A percentile compares a stretch with the other conserved stretches of the same genome.
These are phyloP conservation scores for Penicillium sp. DNA, from an alignment of 2,329 filamentous ascomycete genomes.

Conservation along the genomic window DNA sequence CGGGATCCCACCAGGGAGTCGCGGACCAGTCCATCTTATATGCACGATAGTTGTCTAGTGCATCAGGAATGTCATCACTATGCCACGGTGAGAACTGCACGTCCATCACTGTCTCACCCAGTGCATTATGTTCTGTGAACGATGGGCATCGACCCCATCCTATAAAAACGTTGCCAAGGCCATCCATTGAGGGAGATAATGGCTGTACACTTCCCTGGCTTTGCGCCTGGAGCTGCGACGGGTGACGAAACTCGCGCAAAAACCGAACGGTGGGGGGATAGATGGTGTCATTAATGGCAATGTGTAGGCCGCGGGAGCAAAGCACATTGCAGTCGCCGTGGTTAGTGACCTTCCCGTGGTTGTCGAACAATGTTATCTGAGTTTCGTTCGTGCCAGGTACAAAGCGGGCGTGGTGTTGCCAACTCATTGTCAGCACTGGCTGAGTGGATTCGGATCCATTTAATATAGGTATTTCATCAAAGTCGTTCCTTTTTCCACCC, in stretches of 20 bases:
- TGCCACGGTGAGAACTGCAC: slow-evolving; percentile 19
- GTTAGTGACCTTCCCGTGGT: slow-evolving; percentile 7
- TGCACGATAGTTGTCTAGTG: slow-evolving; percentile 15
- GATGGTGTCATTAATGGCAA: slow-evolving; percentile 8
- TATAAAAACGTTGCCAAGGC: slow-evolving; percentile 12
- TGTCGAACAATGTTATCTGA: slow-evolving; percentile 15
- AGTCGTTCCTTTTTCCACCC: background rate
- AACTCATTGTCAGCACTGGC: slow-evolving; percentile 3
- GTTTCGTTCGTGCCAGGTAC: slow-evolving; percentile 13
- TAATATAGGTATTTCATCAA: background rate
- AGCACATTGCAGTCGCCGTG: slow-evolving; percentile 6
- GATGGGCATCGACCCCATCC: slow-evolving; percentile 16
- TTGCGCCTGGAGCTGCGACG: slow-evolving; percentile 13
- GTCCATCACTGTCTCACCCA: slow-evolving; percentile 10
- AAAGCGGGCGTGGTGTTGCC: slow-evolving; percentile 18
- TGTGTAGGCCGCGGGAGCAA: slow-evolving; percentile 11
- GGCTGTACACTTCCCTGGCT: slow-evolving; percentile 14
- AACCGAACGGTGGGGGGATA: slow-evolving; percentile 13
- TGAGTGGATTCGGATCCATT: background rate
- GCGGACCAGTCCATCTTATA: slow-evolving; percentile 17
- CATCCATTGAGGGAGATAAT: slow-evolving; percentile 1
- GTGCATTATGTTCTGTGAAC: slow-evolving; percentile 12
- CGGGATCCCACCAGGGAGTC: slow-evolving; percentile 8
- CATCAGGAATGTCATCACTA: slow-evolving; percentile 12
- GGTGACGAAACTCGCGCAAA: slow-evolving; percentile 15